Percentiles rank a stretch among this genome's conserved stretches.
Conservation (phyloP, 2,329 filamentous ascomycete species). For the Trichoderma sp. region DNA sequence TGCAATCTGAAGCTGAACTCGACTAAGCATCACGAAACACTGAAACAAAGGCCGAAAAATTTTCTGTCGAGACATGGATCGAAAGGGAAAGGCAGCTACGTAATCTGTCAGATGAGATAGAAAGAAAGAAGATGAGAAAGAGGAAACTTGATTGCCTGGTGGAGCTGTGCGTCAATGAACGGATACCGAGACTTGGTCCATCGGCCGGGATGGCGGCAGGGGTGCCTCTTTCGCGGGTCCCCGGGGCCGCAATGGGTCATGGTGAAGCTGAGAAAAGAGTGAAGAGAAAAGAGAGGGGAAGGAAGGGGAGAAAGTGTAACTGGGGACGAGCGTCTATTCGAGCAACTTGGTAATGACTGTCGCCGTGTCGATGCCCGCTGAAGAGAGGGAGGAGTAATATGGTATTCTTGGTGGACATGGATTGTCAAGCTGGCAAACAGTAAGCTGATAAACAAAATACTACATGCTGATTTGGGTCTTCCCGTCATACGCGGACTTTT, state of each 20-base stretch:
- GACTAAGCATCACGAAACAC: too few species aligned
- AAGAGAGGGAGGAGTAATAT: too few species aligned
- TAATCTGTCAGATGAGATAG: not conserved
- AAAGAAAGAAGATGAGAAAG: not conserved
- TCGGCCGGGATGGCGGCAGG: constrained; percentile 1
- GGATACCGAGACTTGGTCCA: constrained; percentile 22
- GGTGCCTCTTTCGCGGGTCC: not conserved
- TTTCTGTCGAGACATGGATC: too few species aligned
- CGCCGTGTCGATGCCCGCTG: not conserved
- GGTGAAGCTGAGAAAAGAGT: not conserved
- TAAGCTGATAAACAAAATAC: not conserved
- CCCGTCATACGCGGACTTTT: constrained; percentile 8
- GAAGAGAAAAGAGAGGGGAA: not conserved
- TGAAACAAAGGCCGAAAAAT: too few species aligned
- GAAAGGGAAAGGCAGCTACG: too few species aligned
- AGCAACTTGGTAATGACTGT: not conserved
- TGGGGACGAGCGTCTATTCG: not conserved
- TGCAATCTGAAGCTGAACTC: too few species aligned
- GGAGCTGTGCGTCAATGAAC: constrained; percentile 16
- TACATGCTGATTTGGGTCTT: not conserved
- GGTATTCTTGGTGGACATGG: not conserved
- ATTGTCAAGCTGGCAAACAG: not conserved
- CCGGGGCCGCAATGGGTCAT: not conserved
- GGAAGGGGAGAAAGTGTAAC: not conserved
- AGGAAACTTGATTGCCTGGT: not conserved